Evolutionary conservation across 1,139 yeast species (phyloP).

Genomic region (Petasospora fabianii): DNA sequence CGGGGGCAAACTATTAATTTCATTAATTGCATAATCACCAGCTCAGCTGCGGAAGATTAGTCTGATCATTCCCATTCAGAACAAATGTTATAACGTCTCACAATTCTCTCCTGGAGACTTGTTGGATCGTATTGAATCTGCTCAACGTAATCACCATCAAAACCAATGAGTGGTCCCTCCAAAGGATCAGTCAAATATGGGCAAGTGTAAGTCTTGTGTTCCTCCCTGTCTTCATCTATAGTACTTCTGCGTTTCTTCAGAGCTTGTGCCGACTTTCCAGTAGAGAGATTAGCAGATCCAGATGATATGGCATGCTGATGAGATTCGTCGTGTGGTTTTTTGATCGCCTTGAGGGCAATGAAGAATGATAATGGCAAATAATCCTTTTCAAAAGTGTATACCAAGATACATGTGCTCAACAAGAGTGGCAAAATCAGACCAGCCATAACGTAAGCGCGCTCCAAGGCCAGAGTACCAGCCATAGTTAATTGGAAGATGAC

Average conservation of each 20-base stretch:
- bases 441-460: constrained; percentile 53
- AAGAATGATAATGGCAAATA: constrained; percentile 57
- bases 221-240: constrained; percentile 65
- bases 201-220: constrained; percentile 62
- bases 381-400: constrained; percentile 56
- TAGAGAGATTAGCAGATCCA: not conserved
- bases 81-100: constrained; percentile 18
- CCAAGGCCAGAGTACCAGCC: constrained; percentile 67
- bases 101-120: constrained; percentile 41
- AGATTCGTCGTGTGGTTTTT: constrained; percentile 10
- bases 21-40: too few relatives aligned
- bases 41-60: too few relatives aligned
- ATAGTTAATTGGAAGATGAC: constrained; percentile 59
- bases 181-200: constrained; percentile 59
- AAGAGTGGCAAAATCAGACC: constrained; percentile 51
- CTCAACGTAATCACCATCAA: constrained; percentile 59
- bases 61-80: constrained; percentile 43
- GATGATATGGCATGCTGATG: not conserved
- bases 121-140: constrained; percentile 46
- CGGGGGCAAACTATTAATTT: too few relatives aligned
- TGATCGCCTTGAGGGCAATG: constrained; percentile 60
- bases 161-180: constrained; percentile 75
- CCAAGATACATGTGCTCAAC: constrained; percentile 44
- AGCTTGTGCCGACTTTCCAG: not conserved
- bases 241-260: constrained; percentile 36